Base-by-base conservation (phyloP, 306 rosid genomes). In the Lithocarpus polystachyus region DNA sequence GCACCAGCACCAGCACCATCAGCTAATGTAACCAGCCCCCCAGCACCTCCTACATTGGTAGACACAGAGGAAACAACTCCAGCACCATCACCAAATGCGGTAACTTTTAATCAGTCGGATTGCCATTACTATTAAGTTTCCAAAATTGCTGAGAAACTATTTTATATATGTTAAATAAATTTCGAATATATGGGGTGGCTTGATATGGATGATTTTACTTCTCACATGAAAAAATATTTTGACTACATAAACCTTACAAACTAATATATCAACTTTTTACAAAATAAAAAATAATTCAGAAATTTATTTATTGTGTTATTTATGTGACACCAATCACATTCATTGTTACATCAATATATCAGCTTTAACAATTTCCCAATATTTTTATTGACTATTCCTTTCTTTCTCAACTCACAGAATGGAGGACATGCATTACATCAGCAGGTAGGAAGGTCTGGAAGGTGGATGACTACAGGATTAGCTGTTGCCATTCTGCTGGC, bases 21-120 rank as follows among this genome's bases (percentile, higher is more conserved):
- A 9, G 97, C 93, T 11, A 85, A 90, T 4, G 69, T 81, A 26
- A 81, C 9, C 40, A 94, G 99, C 76, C 99, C 99, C 68, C 97
- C 99, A 35, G 97, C 99, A 13, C 99, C 99, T 52, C 97, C 97
- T 31, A 79, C 79, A 8, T 88, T 77, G 55, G 80, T 72, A 56
- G 97, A 89, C 23, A 73, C 89, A 6, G 86, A 83, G 56, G 89
- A 89, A 3, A 48, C 84, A 72, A 70, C 93, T 5, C 99, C 99
- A 8, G 97, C 97, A 51, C 99, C 99, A 79, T 84, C 99, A 68
- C 99, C 99, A 53, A 84, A 91, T 87, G 68, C 80, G 99, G 99
- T 94, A 92, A 84, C 74, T 73, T 77, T 74, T 64, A 56, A 62
- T 75, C 19, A 56, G 56, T 37, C 62, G 52, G 33, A 73, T 56